Conservation (phyloP, 108 stramenopile genomes). For the Chaetoceros tenuissimus region DNA sequence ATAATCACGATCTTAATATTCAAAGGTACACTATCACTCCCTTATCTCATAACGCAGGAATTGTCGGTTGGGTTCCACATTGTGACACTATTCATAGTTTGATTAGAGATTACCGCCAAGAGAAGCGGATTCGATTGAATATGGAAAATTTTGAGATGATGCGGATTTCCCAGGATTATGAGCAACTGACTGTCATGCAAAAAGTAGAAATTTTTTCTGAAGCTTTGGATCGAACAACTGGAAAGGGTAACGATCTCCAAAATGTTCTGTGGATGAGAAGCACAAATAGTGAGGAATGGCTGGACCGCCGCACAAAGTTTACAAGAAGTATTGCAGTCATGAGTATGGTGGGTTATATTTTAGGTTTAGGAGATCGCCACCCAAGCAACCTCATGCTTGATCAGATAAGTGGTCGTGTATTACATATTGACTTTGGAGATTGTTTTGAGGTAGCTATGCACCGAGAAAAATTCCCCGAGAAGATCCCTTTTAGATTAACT, state of each 20-base stretch:
- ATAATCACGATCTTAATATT: conserved; percentile 90
- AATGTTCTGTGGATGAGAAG: conserved; percentile 97
- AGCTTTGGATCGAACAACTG: conserved; percentile 74
- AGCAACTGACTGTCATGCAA: conserved; percentile 89
- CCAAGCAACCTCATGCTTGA: conserved; percentile 91
- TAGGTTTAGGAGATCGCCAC: conserved; percentile 89
- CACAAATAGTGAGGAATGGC: conserved; percentile 94
- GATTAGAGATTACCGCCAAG: conserved; percentile 88
- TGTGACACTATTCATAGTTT: conserved; percentile 97
- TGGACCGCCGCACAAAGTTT: conserved; percentile 91
- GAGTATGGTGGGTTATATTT: conserved; percentile 98
- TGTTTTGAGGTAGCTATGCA: conserved; percentile 99
- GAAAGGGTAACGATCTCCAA: conserved; percentile 87
- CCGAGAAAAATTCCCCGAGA: conserved; percentile 97
- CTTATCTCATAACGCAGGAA: conserved; percentile 92
- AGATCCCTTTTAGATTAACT: conserved; percentile 97
- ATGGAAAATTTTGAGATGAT: conserved; percentile 94
- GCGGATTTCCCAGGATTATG: conserved; percentile 86
- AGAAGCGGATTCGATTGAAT: conserved; percentile 84
- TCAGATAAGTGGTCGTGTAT: conserved; percentile 85
- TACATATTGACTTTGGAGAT: conserved; percentile 95
- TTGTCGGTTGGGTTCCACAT: conserved; percentile 98
- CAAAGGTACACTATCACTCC: conserved; percentile 94
- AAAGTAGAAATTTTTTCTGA: conserved; percentile 96
- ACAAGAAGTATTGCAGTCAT: conserved; percentile 98